Conservation (phyloP, 2,329 filamentous ascomycete species). For the Cladophialophora chaetospira region DNA sequence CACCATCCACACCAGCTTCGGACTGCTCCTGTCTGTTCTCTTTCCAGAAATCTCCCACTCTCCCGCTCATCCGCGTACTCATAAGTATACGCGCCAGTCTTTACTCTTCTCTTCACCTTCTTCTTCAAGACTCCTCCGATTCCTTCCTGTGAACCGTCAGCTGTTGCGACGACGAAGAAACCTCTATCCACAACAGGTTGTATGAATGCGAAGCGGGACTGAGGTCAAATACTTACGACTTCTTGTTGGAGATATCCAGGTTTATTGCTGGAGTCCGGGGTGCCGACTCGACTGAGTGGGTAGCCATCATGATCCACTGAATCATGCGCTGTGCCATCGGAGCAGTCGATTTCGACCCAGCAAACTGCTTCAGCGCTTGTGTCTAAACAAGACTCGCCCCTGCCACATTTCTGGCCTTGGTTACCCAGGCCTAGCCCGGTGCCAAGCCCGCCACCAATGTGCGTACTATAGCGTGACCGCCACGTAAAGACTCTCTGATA, state of each 20-base stretch:
- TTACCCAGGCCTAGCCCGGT: constrained; percentile 87
- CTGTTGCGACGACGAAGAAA: background rate
- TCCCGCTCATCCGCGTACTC: constrained; percentile 80
- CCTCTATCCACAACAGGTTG: background rate
- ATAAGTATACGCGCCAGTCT: constrained; percentile 79
- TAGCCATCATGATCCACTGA: constrained; percentile 44
- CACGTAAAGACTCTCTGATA: constrained; percentile 79
- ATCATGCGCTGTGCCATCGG: constrained; percentile 63
- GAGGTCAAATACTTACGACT: constrained; percentile 52
- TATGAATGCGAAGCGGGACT: too few species aligned
- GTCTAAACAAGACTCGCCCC: constrained; percentile 74
- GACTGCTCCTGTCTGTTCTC: constrained; percentile 68
- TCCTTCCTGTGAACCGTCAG: constrained; percentile 58
- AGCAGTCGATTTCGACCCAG: constrained; percentile 71
- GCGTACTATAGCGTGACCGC: constrained; percentile 78
- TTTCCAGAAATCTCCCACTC: constrained; percentile 64
- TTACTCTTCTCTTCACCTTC: constrained; percentile 79
- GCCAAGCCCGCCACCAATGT: constrained; percentile 76
- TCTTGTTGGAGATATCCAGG: constrained; percentile 83
- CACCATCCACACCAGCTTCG: constrained; percentile 96
- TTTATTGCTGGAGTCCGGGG: constrained; percentile 39
- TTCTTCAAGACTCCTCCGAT: constrained; percentile 86
- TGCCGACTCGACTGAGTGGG: constrained; percentile 19
- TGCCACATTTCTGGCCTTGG: constrained; percentile 83
- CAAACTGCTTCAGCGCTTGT: constrained; percentile 72